phyloP scores from a whole-genome alignment of 2,329 filamentous ascomycete species.

The Emmonsiellopsis sp. region DNA sequence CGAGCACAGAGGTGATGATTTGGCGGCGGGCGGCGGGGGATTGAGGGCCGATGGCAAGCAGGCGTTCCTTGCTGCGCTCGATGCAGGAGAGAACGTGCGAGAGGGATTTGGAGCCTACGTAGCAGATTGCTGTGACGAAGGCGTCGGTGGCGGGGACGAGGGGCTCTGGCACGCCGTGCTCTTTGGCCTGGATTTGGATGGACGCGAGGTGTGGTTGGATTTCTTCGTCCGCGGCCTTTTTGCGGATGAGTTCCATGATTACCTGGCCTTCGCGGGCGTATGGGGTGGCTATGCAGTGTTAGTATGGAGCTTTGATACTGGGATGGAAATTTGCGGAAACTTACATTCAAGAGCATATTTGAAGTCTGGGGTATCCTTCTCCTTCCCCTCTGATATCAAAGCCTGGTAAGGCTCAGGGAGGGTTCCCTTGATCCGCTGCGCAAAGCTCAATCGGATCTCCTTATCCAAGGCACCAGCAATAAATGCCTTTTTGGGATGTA shows the following conservation, averaged over 20 bases:
- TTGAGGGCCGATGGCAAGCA: slow-evolving; percentile 66
- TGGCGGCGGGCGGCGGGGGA: slow-evolving; percentile 72
- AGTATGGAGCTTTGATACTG: slow-evolving; percentile 7
- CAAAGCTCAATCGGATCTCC: slow-evolving; percentile 92
- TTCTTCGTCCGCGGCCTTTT: slow-evolving; percentile 77
- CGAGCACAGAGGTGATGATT: slow-evolving; percentile 81
- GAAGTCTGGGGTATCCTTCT: slow-evolving; percentile 92
- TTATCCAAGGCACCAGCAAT: slow-evolving; percentile 87
- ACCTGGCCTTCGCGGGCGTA: slow-evolving; percentile 79
- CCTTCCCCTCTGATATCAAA: slow-evolving; percentile 76
- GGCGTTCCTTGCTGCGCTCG: slow-evolving; percentile 82
- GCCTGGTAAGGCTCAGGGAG: slow-evolving; percentile 72
- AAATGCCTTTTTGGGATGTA: slow-evolving; percentile 88
- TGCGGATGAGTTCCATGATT: slow-evolving; percentile 66
- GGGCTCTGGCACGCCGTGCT: slow-evolving; percentile 60
- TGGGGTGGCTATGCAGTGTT: slow-evolving; percentile 51
- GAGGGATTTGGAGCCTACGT: slow-evolving; percentile 86
- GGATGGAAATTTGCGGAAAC: slow-evolving; percentile 20
- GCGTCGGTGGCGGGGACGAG: slow-evolving; percentile 83
- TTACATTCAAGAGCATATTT: slow-evolving; percentile 72
- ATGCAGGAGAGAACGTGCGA: slow-evolving; percentile 94
- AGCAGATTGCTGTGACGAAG: slow-evolving; percentile 88
- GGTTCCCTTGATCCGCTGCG: slow-evolving; percentile 89
- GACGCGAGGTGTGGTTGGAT: slow-evolving; percentile 71
- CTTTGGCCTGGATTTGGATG: slow-evolving; percentile 69